A percentile compares a stretch with the other conserved stretches of the same genome.
Evolutionary conservation across 176 grass and related monocot species (phyloP).

Genomic region (Ensete glaucum): DNA sequence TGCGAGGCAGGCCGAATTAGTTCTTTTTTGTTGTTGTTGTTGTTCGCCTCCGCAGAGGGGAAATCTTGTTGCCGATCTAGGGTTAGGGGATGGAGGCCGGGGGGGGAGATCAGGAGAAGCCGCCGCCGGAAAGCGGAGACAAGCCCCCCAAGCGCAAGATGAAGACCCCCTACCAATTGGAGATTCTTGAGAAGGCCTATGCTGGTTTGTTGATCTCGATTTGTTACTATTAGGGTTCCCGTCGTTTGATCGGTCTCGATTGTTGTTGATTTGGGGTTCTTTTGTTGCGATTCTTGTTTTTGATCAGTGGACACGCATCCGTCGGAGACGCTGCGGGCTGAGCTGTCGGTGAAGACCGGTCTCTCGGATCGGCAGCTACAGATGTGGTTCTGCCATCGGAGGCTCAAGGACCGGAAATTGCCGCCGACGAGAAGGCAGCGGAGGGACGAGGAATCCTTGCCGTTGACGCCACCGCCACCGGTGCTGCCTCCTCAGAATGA

Average conservation of each 20-base stretch:
- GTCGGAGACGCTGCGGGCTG: constrained; percentile 37
- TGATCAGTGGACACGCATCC: constrained; percentile 63
- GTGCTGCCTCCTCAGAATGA: constrained; percentile 34
- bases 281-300: constrained; percentile 6
- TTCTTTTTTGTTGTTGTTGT: background rate
- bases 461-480: constrained; percentile 9
- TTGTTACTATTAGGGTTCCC: background rate
- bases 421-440: constrained; percentile 26
- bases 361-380: constrained; percentile 86
- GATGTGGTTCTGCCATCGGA: constrained; percentile 98
- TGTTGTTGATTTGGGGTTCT: background rate
- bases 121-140: constrained; percentile 27
- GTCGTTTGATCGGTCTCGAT: background rate
- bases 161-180: constrained; percentile 95
- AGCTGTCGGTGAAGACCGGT: constrained; percentile 53
- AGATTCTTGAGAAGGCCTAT: constrained; percentile 83
- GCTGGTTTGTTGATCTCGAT: constrained; percentile 31
- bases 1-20: background rate
- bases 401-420: constrained; percentile 70
- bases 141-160: constrained; percentile 66
- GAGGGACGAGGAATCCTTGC: constrained; percentile 36
- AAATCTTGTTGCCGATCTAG: background rate
- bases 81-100: constrained; percentile 34
- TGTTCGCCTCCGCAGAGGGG: background rate
- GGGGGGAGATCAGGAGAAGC: constrained; percentile 23